Percentiles rank a stretch among this genome's conserved stretches.
phyloP scores from a whole-genome alignment of 805 yeast genomes.

The Teunomyces panamensis region DNA sequence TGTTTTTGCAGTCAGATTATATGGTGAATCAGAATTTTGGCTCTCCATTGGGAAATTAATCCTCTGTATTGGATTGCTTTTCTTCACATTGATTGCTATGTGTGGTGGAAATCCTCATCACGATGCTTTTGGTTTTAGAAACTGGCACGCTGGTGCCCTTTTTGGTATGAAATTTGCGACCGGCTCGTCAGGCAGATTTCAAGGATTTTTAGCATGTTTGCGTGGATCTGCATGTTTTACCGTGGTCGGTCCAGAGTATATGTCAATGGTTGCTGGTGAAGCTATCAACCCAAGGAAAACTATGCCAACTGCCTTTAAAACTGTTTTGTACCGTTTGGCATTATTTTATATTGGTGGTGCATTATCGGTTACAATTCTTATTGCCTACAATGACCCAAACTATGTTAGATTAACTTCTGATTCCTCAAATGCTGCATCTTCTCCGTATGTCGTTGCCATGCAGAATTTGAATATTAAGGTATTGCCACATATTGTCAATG shows the following conservation, averaged over 20 bases:
- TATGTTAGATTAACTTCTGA: constrained; percentile 53
- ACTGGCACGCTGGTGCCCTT: constrained; percentile 45
- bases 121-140: constrained; percentile 50
- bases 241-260: constrained; percentile 83
- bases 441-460: constrained; percentile 51
- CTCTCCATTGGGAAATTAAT: constrained; percentile 58
- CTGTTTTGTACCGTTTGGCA: constrained; percentile 66
- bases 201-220: constrained; percentile 69
- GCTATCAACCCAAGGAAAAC: constrained; percentile 66
- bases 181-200: constrained; percentile 62
- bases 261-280: constrained; percentile 84
- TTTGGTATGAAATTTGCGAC: constrained; percentile 41
- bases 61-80: constrained; percentile 69
- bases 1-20: constrained; percentile 66
- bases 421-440: constrained; percentile 55
- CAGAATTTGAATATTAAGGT: constrained; percentile 43
- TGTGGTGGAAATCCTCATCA: constrained; percentile 81
- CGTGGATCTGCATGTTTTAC: constrained; percentile 68
- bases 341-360: constrained; percentile 72
- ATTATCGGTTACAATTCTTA: constrained; percentile 72
- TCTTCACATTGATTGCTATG: constrained; percentile 79
- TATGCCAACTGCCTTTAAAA: constrained; percentile 75
- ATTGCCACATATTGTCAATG: constrained; percentile 46
- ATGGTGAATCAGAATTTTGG: constrained; percentile 85
- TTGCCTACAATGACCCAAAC: constrained; percentile 65